Evolutionary conservation across 2,329 filamentous ascomycete genomes (phyloP), one percentile per base, ranked within the genome.

Genomic region (Pleomassaria siparia): DNA sequence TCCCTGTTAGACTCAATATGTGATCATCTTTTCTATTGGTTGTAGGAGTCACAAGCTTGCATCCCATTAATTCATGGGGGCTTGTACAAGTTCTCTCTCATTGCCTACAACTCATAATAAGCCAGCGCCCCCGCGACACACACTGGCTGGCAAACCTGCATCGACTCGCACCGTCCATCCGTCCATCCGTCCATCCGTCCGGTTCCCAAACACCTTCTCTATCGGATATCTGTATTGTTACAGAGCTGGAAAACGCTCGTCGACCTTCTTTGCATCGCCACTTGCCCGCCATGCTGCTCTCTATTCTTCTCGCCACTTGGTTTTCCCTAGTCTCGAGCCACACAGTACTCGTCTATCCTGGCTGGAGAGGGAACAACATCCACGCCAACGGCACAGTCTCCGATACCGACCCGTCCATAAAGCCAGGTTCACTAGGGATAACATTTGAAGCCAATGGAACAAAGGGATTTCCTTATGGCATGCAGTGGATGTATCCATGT

Each of bases 401-500:
- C 12, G 60, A 72, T n/a, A 67, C 66, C 11, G 56, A 59, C 60
- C 66, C 43, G 20, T 64, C 9, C 40, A 60, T 72, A 32, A 66
- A 69, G 13, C 64, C 72, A 1, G 66, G 67, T 11, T 69, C 72
- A 8, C 58, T 84, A 3, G 78, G 78, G 4, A 74, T 73, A 22
- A 74, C 70, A 46, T 68, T 64, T 28, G 62, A 67, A 15, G 78
- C 78, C 44, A 78, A 79, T 44, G 74, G 72, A 4, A 74, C 75
- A 13, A 62, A 67, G 15, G 64, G 73, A 0, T 94, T 83, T 59
- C 91, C 91, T 1, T 95, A 88, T 58, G 91, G 91, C 73, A 92
- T 94, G 88, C 88, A 95, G 76, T 96, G 91, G 91, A 84, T 86
- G 69, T 96, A 95, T 76, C 91, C 91, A 72, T 96, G 91, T 96